Conservation (phyloP, 306 rosid genomes). For the Citrullus mucosospermus region DNA sequence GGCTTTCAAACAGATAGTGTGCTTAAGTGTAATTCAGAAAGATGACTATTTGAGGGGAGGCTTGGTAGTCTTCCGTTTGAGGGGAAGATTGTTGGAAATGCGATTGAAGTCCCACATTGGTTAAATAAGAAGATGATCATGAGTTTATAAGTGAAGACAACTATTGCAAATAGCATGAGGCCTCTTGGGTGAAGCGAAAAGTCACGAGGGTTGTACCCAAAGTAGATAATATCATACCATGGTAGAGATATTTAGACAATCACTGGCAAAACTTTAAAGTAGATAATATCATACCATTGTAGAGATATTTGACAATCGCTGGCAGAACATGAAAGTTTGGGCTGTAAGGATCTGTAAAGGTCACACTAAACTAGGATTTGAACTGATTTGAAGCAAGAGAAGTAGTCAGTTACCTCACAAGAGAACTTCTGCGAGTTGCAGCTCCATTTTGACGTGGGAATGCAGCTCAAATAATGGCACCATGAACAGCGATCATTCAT, state of each 20-base stretch:
- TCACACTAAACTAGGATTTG: background rate
- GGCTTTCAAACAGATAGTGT: too few species aligned
- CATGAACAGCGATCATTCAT: conserved; percentile 11
- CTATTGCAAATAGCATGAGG: too few species aligned
- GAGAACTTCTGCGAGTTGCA: conserved; percentile 1
- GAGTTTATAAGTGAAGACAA: too few species aligned
- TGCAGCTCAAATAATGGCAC: conserved; percentile 16
- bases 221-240: background rate
- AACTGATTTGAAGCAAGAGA: background rate
- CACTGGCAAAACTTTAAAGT: background rate
- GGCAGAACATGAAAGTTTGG: background rate
- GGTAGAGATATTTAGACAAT: background rate
- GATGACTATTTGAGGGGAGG: too few species aligned
- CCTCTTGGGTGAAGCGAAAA: too few species aligned
- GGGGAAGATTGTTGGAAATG: too few species aligned
- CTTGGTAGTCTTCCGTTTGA: too few species aligned
- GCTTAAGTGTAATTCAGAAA: too few species aligned
- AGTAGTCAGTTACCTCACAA: conserved; percentile 7
- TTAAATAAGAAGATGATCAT: too few species aligned
- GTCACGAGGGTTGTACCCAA: background rate
- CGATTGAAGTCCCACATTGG: too few species aligned
- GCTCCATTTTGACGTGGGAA: conserved; percentile 13
- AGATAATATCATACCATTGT: background rate
- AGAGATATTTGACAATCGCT: background rate
- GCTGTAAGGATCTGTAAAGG: background rate